Evolutionary conservation across 2,329 filamentous ascomycete species (phyloP), one percentile per base, ranked within the genome.

Genomic region (Colletotrichum paranaense): DNA sequence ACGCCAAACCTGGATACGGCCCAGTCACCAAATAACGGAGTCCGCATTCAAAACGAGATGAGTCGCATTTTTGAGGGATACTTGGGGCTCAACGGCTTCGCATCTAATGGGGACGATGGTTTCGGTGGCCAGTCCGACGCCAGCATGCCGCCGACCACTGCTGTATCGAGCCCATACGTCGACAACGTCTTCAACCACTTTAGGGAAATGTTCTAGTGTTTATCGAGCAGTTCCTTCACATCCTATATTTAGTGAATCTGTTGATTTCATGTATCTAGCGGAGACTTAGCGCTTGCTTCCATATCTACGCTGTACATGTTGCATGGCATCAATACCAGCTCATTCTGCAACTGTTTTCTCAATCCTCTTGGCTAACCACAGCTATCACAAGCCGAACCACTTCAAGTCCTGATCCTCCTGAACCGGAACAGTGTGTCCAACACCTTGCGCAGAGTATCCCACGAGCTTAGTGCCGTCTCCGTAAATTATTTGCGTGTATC

Each of bases 41-140:
- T 83, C 32, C 84, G 84, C 75, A 84, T 91, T 49, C 87, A 88
- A 68, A 86, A 76, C 26, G 89, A 91, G 76, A 88, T 91, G 86
- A 87, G 84, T 14, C 84, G 85, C 1, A 84, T 86, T 22, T 84
- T 83, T 49, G 82, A 85, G 69, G 80, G 80, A 46, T 85, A 84
- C 60, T 79, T 84, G 5, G 80, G 79, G 1, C 75, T 82, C 49
- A 82, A 81, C 28, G 76, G 82, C 67, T 82, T 82, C 59, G 80
- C 81, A 49, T 78, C 77, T 12, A 76, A 75, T 19, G 76, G 78
- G 16, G 79, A 79, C 4, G 79, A 80, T 3, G 76, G 3, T 62
- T 77, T 3, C 63, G 72, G 46, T 60, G 80, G 12, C 77, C 75
- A n/a, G 42, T 72, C 9, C 78, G 80, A 49, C 49, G 55, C 72